phyloP scores from a whole-genome alignment of 306 rosid genomes.

The Cucurbita ficifolia region DNA sequence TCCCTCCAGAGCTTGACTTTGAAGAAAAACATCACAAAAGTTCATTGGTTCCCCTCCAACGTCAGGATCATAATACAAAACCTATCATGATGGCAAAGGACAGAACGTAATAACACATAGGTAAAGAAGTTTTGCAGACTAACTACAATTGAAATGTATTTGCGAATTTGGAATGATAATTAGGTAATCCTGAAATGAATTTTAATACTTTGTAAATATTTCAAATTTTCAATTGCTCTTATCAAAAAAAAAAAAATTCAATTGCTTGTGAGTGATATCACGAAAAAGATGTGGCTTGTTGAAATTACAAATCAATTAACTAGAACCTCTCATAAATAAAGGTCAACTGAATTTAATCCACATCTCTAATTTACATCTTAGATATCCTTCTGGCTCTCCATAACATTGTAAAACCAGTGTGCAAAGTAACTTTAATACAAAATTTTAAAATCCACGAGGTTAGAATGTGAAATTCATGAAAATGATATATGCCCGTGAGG shows the following conservation, averaged over 20 bases:
- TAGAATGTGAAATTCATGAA: conserved; percentile 10
- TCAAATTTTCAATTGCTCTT: too few species aligned
- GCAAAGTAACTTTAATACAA: not conserved
- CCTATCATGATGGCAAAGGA: conserved; percentile 23
- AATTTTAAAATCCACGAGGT: not conserved
- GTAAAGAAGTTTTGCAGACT: not conserved
- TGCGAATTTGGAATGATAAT: not conserved
- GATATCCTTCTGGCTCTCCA: not conserved
- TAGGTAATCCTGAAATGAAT: not conserved
- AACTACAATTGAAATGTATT: not conserved
- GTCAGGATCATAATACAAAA: conserved; percentile 71
- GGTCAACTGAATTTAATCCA: not conserved
- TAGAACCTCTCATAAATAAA: not conserved
- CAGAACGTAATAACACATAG: not conserved
- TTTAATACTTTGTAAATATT: not conserved
- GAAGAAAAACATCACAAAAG: conserved; percentile 83
- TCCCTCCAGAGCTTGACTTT: conserved; percentile 94
- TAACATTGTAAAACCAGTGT: not conserved
- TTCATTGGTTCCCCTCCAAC: conserved; percentile 75
- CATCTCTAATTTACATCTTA: not conserved
- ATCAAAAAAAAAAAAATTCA: too few species aligned
- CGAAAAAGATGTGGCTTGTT: not conserved
- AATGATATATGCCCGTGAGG: not conserved
- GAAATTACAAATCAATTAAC: not conserved
- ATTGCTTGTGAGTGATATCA: too few species aligned